Evolutionary conservation across 352 stramenopile species (phyloP).

Genomic region (Pythium dissimile): DNA sequence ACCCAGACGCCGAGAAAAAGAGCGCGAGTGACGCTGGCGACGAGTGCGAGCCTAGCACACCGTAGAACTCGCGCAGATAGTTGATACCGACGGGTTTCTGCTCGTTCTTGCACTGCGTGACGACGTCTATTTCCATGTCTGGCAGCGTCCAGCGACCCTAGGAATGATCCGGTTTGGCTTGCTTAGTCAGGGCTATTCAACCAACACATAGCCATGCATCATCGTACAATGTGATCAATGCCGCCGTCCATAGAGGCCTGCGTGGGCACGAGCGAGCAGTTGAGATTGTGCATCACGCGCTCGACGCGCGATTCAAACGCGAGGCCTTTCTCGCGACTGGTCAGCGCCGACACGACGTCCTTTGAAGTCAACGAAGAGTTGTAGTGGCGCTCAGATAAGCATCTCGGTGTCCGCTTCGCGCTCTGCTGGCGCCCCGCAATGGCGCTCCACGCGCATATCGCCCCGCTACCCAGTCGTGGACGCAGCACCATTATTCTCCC

Average conservation of each 20-base stretch:
- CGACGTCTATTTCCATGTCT: slow-evolving; percentile 55
- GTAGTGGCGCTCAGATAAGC: too few species aligned
- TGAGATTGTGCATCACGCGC: slow-evolving; percentile 42
- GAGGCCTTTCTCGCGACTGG: slow-evolving; percentile 46
- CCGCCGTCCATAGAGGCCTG: slow-evolving; percentile 68
- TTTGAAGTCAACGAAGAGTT: background rate
- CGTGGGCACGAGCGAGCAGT: slow-evolving; percentile 52
- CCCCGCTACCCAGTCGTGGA: background rate
- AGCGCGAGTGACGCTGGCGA: slow-evolving; percentile 42
- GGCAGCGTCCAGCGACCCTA: slow-evolving; percentile 69
- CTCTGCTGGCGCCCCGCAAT: too few species aligned
- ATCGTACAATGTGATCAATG: slow-evolving; percentile 50
- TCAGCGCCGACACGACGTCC: background rate
- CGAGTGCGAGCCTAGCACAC: slow-evolving; percentile 48
- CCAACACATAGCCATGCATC: too few species aligned
- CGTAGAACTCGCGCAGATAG: slow-evolving; percentile 70
- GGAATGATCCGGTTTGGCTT: too few species aligned
- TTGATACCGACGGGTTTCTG: slow-evolving; percentile 63
- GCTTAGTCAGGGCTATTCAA: too few species aligned
- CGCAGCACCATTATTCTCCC: background rate
- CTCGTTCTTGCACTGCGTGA: slow-evolving; percentile 84
- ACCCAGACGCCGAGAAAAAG: slow-evolving; percentile 72
- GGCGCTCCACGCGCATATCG: background rate
- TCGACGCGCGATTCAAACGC: slow-evolving; percentile 62
- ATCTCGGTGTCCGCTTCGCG: too few species aligned